phyloP scores from a whole-genome alignment of 148 eudicot species.

The Camellia japonica region DNA sequence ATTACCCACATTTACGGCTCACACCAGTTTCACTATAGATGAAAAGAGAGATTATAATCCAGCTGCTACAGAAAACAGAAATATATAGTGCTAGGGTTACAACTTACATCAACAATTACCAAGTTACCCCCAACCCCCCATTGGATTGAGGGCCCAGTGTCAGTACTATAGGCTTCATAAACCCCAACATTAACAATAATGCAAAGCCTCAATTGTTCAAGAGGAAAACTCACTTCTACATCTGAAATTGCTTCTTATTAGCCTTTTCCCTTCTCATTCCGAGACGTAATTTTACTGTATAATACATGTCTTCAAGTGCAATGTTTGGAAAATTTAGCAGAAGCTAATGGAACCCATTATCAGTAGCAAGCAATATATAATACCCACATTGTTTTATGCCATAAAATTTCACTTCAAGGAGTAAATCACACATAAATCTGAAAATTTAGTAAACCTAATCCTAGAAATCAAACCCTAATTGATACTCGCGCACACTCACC shows the following conservation, averaged over 20 bases:
- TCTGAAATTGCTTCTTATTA: background rate
- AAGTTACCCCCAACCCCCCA: too few species aligned
- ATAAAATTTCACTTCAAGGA: background rate
- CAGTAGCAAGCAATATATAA: too few species aligned
- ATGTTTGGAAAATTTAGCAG: background rate
- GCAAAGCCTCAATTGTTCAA: background rate
- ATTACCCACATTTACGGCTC: too few species aligned
- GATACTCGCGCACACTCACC: background rate
- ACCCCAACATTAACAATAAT: background rate
- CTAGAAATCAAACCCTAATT: background rate
- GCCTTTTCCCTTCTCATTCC: background rate
- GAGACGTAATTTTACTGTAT: background rate
- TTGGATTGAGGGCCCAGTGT: too few species aligned
- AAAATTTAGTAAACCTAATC: background rate
- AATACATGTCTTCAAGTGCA: background rate
- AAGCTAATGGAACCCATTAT: too few species aligned
- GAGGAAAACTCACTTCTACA: background rate
- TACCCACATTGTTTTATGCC: background rate
- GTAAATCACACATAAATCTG: background rate
- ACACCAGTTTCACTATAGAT: too few species aligned
- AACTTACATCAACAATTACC: too few species aligned
- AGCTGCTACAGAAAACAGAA: too few species aligned
- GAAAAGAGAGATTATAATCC: too few species aligned
- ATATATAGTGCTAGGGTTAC: too few species aligned
- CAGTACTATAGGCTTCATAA: background rate